phyloP scores from a whole-genome alignment of 2,329 filamentous ascomycete species.

The Botrytis tulipae region DNA sequence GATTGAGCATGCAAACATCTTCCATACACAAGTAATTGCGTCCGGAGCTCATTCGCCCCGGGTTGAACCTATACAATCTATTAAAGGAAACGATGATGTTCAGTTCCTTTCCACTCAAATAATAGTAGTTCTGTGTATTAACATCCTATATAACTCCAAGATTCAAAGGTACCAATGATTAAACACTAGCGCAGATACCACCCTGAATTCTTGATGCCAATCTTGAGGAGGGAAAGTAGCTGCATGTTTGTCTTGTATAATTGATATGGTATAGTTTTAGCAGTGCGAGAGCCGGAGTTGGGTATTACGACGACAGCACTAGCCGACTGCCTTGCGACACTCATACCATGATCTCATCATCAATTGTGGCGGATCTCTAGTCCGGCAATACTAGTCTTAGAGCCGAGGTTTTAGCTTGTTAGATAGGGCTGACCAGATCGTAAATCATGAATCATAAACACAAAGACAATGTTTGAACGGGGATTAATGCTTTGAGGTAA shows the following conservation, averaged over 20 bases:
- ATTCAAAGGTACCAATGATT: background rate
- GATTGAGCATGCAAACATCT: background rate
- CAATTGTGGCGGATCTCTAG: background rate
- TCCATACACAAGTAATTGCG: background rate
- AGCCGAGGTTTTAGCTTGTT: background rate
- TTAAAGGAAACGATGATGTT: background rate
- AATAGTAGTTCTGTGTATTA: background rate
- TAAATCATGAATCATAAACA: background rate
- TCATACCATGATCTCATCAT: background rate
- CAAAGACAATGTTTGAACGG: background rate
- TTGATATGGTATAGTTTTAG: background rate
- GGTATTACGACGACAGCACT: background rate
- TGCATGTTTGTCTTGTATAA: background rate
- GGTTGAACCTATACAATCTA: background rate
- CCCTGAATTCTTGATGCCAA: background rate
- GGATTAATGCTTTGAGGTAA: background rate
- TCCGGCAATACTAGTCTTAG: background rate
- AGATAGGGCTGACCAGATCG: background rate
- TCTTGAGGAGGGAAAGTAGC: background rate
- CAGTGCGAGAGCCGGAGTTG: too few species aligned
- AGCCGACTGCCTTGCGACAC: background rate
- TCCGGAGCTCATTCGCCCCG: background rate
- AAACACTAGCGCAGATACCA: background rate
- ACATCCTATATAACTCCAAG: background rate
- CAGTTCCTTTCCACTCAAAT: background rate